Evolutionary conservation across 345 rosid species (phyloP).

Genomic region (Brassica cretica): DNA sequence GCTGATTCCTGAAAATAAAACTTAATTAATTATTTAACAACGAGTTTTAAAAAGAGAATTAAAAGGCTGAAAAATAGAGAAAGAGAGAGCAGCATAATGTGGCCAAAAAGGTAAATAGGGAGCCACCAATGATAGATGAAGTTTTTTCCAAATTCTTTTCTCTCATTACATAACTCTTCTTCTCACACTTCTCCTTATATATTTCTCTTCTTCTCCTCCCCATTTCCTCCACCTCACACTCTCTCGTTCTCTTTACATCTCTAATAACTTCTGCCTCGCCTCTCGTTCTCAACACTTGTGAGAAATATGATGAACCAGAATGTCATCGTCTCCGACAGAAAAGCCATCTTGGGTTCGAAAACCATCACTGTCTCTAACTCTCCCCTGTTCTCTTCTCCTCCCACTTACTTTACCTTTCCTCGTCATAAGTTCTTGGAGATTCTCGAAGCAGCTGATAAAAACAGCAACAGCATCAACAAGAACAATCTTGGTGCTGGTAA

Average conservation of each 20-base stretch:
- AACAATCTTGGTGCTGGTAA: conserved; percentile 36
- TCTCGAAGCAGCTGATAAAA: conserved; percentile 46
- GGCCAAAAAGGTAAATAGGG: conserved; percentile 46
- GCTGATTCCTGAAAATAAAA: background rate
- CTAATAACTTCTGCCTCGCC: background rate
- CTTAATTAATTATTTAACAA: background rate
- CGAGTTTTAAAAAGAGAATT: background rate
- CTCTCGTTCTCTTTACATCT: conserved; percentile 7
- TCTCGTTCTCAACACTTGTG: conserved; percentile 26
- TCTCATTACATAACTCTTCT: background rate
- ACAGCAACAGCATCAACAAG: conserved; percentile 15
- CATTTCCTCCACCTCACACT: conserved; percentile 37
- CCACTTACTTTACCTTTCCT: conserved; percentile 41
- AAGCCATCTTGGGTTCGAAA: conserved; percentile 43
- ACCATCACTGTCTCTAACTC: conserved; percentile 44
- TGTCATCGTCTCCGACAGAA: conserved; percentile 57
- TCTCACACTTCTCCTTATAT: conserved; percentile 36
- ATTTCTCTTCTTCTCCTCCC: conserved; percentile 40
- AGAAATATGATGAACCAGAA: conserved; percentile 68
- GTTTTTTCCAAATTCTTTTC: conserved; percentile 15
- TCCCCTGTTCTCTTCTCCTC: conserved; percentile 45
- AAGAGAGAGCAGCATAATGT: conserved; percentile 29
- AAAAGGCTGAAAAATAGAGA: background rate
- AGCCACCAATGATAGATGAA: conserved; percentile 43
- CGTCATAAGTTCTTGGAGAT: conserved; percentile 46